phyloP scores from a whole-genome alignment of 2,329 filamentous ascomycete species.

The Aspergillus terreus region DNA sequence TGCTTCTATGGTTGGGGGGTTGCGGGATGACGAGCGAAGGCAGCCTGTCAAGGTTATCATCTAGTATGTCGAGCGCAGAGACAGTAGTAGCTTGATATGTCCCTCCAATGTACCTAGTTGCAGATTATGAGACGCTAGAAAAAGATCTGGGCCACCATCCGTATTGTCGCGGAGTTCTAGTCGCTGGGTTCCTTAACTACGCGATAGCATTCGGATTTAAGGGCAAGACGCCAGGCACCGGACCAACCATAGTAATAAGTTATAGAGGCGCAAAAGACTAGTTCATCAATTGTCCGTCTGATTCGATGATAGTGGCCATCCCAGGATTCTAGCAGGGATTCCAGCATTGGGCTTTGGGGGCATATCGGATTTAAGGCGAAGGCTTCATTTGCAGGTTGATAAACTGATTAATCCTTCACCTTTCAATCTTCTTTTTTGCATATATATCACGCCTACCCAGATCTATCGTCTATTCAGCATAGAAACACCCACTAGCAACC shows the following conservation, averaged over 20 bases:
- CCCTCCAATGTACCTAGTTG: too few relatives aligned
- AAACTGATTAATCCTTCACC: too few relatives aligned
- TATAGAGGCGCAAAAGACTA: too few relatives aligned
- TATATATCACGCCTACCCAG: neutral
- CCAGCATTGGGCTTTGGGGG: neutral
- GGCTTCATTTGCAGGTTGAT: too few relatives aligned
- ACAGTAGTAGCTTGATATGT: too few relatives aligned
- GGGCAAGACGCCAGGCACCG: neutral
- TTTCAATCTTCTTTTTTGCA: too few relatives aligned
- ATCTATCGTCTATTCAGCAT: neutral
- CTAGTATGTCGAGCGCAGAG: neutral
- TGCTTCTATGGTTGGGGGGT: constrained; percentile 14
- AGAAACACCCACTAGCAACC: neutral
- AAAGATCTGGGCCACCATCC: too few relatives aligned
- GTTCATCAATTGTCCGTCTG: neutral
- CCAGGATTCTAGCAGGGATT: neutral
- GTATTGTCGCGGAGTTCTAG: too few relatives aligned
- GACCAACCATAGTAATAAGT: neutral
- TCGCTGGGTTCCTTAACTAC: too few relatives aligned
- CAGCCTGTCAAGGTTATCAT: constrained; percentile 12
- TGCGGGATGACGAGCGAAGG: constrained; percentile 16
- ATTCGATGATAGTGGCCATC: neutral
- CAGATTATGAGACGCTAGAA: too few relatives aligned
- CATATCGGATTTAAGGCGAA: neutral
- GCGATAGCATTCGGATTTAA: neutral